Percentiles rank a stretch among this genome's conserved stretches.
These are phyloP conservation scores for Pinus tabuliformis DNA, from an alignment of 75 land plant species.

Conservation along the genomic window DNA sequence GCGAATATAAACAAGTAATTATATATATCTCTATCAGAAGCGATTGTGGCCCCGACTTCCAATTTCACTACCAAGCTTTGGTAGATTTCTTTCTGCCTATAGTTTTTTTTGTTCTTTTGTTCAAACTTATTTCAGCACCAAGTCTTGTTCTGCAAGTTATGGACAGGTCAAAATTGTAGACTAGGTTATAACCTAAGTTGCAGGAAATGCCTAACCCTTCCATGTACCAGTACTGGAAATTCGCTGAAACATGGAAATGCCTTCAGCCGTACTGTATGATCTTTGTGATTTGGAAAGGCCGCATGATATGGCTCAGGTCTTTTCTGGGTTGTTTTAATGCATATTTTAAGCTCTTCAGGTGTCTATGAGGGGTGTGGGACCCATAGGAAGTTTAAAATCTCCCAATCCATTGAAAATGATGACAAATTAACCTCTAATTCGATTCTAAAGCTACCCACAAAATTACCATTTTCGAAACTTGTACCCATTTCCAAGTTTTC, in stretches of 20 bases:
- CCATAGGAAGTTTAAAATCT: too few relatives aligned
- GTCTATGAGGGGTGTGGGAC: too few relatives aligned
- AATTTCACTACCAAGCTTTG: background rate
- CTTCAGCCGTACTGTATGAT: too few relatives aligned
- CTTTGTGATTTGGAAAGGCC: too few relatives aligned
- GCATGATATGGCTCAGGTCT: too few relatives aligned
- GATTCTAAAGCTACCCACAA: too few relatives aligned
- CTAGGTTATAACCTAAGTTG: background rate
- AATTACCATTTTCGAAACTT: too few relatives aligned
- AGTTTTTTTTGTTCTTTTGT: background rate
- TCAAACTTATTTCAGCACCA: background rate
- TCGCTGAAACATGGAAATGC: background rate
- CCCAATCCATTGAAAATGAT: too few relatives aligned
- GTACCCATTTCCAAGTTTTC: too few relatives aligned
- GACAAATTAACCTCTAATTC: too few relatives aligned
- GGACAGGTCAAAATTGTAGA: background rate
- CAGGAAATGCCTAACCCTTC: background rate
- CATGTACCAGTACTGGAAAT: background rate
- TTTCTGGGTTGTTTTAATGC: too few relatives aligned
- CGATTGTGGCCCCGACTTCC: background rate
- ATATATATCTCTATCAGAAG: background rate
- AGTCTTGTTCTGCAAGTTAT: background rate
- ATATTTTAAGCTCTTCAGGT: too few relatives aligned
- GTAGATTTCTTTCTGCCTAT: background rate
- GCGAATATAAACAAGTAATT: background rate